phyloP scores from a whole-genome alignment of 2,329 filamentous ascomycete species.

The Falciphora oryzae region DNA sequence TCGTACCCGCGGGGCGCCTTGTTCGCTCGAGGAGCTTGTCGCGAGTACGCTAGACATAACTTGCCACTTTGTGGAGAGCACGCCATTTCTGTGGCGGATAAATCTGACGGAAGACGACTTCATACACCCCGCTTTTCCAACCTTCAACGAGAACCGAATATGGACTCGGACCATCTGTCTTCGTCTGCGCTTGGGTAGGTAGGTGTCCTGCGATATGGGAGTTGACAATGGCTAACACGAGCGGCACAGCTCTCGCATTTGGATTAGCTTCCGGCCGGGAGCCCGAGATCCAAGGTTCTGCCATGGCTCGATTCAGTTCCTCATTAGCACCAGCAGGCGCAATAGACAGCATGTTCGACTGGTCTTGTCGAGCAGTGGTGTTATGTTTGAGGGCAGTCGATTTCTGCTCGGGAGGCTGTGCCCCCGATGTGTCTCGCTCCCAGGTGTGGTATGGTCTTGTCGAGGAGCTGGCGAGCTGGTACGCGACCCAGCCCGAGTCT shows the following conservation, averaged over 20 bases:
- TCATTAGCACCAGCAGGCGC: too few species aligned
- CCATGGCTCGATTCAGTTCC: not conserved
- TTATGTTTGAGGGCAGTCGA: not conserved
- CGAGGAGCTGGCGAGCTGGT: not conserved
- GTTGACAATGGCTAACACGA: not conserved
- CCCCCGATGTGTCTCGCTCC: not conserved
- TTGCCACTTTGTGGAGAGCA: not conserved
- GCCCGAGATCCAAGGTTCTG: not conserved
- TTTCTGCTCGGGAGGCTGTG: not conserved
- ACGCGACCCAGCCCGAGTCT: not conserved
- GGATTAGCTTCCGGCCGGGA: not conserved
- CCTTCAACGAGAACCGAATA: not conserved
- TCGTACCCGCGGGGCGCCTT: too few species aligned
- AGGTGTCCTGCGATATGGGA: not conserved
- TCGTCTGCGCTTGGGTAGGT: conserved; percentile 2
- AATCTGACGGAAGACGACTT: not conserved
- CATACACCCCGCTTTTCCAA: not conserved
- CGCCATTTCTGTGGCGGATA: not conserved
- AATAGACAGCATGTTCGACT: not conserved
- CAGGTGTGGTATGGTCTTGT: not conserved
- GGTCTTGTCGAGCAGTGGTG: not conserved
- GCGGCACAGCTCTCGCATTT: not conserved
- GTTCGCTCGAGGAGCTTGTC: conserved; percentile 1
- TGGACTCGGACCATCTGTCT: conserved; percentile 4
- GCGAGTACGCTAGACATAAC: not conserved